A percentile compares a stretch with the other conserved stretches of the same genome.
Conservation (phyloP, 2,329 filamentous ascomycete species). For the Fonsecaea nubica region DNA sequence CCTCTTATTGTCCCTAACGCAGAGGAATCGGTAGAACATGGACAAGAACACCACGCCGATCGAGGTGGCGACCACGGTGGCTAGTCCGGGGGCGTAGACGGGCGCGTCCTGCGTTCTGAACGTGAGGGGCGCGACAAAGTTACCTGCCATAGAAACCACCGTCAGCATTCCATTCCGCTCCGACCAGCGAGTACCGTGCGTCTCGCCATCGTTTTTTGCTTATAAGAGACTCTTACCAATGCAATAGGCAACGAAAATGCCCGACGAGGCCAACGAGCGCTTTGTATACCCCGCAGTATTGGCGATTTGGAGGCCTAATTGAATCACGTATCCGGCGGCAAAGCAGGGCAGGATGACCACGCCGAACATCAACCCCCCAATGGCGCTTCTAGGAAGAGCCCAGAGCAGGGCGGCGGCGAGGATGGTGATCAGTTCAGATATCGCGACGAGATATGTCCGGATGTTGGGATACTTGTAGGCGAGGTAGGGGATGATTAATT, state of each 20-base stretch:
- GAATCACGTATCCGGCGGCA: conserved; percentile 57
- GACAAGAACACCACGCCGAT: conserved; percentile 41
- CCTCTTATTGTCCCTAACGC: conserved; percentile 38
- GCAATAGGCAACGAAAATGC: conserved; percentile 39
- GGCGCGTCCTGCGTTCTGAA: conserved; percentile 43
- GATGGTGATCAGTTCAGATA: conserved; percentile 53
- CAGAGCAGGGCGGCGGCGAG: conserved; percentile 54
- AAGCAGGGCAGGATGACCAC: conserved; percentile 56
- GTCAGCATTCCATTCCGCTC: not conserved
- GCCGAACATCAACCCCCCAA: conserved; percentile 57
- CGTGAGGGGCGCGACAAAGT: conserved; percentile 14
- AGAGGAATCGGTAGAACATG: conserved; percentile 29
- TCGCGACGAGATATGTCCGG: conserved; percentile 50
- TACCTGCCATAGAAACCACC: conserved; percentile 7
- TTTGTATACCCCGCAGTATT: conserved; percentile 42
- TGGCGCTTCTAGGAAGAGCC: conserved; percentile 50
- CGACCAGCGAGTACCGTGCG: not conserved
- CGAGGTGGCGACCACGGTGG: conserved; percentile 43
- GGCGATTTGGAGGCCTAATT: conserved; percentile 58
- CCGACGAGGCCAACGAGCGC: conserved; percentile 34
- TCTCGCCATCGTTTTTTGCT: not conserved
- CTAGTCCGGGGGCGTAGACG: conserved; percentile 37
- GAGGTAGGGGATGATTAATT: conserved; percentile 51
- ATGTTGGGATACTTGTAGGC: conserved; percentile 48
- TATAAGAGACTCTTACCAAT: conserved; percentile 37